phyloP scores from a whole-genome alignment of 805 yeast genomes.

The Ogataea henricii region DNA sequence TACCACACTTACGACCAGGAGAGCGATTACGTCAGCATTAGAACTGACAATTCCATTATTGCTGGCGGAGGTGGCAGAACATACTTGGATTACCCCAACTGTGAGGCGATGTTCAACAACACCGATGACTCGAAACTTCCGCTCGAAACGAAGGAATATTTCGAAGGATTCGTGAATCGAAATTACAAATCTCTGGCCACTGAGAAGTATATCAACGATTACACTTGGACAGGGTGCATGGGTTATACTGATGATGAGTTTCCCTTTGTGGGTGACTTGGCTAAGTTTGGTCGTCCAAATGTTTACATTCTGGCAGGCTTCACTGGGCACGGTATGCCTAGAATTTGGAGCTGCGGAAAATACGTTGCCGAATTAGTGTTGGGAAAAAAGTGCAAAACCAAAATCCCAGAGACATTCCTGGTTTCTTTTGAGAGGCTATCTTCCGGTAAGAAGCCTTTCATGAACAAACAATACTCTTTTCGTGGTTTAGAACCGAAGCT shows the following conservation, averaged over 20 bases:
- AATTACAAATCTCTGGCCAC: conserved; percentile 24
- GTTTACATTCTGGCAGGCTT: conserved; percentile 46
- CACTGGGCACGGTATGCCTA: conserved; percentile 56
- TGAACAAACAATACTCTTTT: background rate
- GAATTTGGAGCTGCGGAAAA: conserved; percentile 42
- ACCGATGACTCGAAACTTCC: conserved; percentile 40
- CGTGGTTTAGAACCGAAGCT: conserved; percentile 4
- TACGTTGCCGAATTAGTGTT: conserved; percentile 36
- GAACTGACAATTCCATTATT: conserved; percentile 39
- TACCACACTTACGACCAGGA: conserved; percentile 26
- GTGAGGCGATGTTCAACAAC: conserved; percentile 20
- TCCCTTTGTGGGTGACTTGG: conserved; percentile 47
- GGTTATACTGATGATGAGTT: conserved; percentile 45
- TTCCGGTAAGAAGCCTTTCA: conserved; percentile 4
- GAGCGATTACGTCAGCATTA: conserved; percentile 35
- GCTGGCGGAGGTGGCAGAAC: conserved; percentile 38
- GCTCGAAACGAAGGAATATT: conserved; percentile 25
- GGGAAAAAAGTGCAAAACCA: conserved; percentile 7
- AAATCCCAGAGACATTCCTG: conserved; percentile 1
- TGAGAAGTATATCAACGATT: conserved; percentile 34
- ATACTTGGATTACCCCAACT: conserved; percentile 17
- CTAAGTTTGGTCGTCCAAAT: conserved; percentile 29
- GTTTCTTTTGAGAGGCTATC: conserved; percentile 2
- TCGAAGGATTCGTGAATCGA: conserved; percentile 33
- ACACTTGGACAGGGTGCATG: conserved; percentile 49